A percentile compares a stretch with the other conserved stretches of the same genome.
These are phyloP conservation scores for Aurifilum marmelostoma DNA, from an alignment of 2,329 filamentous ascomycete species.

Conservation along the genomic window DNA sequence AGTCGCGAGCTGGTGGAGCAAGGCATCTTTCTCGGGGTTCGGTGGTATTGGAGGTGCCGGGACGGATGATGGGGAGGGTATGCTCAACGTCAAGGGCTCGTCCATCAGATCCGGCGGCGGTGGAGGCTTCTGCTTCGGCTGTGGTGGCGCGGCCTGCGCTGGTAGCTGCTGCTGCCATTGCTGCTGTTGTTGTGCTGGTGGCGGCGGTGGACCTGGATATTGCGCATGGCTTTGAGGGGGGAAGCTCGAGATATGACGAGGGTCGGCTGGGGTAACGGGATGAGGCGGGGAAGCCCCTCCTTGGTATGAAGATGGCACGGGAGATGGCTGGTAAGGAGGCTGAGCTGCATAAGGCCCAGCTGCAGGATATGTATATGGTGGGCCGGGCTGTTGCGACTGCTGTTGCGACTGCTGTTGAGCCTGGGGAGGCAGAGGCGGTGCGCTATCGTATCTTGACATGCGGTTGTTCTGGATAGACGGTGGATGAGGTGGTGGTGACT, in stretches of 20 bases:
- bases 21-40: constrained; percentile 91
- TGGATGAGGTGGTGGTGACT: constrained; percentile 28
- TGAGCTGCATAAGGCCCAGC: constrained; percentile 38
- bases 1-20: constrained; percentile 75
- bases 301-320: constrained; percentile 30
- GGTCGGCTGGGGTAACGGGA: constrained; percentile 16
- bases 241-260: constrained; percentile 26
- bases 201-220: constrained; percentile 33
- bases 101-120: constrained; percentile 60
- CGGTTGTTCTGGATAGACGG: constrained; percentile 34
- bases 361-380: constrained; percentile 25
- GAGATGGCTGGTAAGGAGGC: constrained; percentile 30
- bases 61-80: constrained; percentile 53
- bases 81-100: constrained; percentile 56
- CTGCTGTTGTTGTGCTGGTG: constrained; percentile 17
- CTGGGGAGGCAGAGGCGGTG: constrained; percentile 39
- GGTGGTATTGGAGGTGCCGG: constrained; percentile 86
- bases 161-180: constrained; percentile 32
- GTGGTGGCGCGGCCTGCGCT: constrained; percentile 27
- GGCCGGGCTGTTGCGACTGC: constrained; percentile 19
- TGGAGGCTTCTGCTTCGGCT: constrained; percentile 43
- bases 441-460: constrained; percentile 40
- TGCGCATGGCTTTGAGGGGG: constrained; percentile 30
- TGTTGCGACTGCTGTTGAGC: constrained; percentile 21
- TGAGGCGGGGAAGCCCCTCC: constrained; percentile 27